A percentile compares a stretch with the other conserved stretches of the same genome.
phyloP scores from a whole-genome alignment of 495 filamentous ascomycete species.

The Xylaria flabelliformis region DNA sequence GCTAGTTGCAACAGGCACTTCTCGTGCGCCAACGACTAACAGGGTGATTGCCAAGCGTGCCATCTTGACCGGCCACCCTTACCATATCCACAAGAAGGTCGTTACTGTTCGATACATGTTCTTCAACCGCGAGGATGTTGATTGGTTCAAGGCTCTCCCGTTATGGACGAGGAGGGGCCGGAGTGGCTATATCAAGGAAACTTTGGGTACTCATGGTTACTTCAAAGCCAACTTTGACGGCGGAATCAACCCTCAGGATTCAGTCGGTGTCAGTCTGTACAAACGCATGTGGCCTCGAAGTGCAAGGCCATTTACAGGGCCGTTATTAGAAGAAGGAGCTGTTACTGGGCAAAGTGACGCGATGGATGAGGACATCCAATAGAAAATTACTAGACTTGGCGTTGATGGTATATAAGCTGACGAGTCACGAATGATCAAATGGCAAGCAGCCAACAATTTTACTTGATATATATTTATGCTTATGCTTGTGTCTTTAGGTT shows the following conservation, averaged over 20 bases:
- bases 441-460: conserved; percentile 11
- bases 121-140: conserved; percentile 92
- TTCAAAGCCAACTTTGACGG: conserved; percentile 99
- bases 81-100: conserved; percentile 96
- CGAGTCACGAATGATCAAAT: conserved; percentile 20
- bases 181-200: conserved; percentile 89
- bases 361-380: conserved; percentile 51
- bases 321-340: conserved; percentile 42
- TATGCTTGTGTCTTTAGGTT: not conserved
- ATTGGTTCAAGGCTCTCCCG: conserved; percentile 95
- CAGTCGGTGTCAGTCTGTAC: conserved; percentile 89
- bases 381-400: conserved; percentile 20
- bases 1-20: conserved; percentile 84
- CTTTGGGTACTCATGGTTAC: conserved; percentile 95
- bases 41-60: conserved; percentile 93
- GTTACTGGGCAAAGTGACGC: conserved; percentile 35
- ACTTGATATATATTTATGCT: not conserved
- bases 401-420: conserved; percentile 12
- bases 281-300: conserved; percentile 88
- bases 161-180: conserved; percentile 92
- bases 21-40: conserved; percentile 74
- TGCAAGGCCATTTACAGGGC: conserved; percentile 59
- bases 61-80: conserved; percentile 93
- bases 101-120: conserved; percentile 99
- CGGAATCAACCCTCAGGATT: conserved; percentile 91